Conservation (phyloP, 2,329 filamentous ascomycete genomes). For the Dryadomyces quercivorus region DNA sequence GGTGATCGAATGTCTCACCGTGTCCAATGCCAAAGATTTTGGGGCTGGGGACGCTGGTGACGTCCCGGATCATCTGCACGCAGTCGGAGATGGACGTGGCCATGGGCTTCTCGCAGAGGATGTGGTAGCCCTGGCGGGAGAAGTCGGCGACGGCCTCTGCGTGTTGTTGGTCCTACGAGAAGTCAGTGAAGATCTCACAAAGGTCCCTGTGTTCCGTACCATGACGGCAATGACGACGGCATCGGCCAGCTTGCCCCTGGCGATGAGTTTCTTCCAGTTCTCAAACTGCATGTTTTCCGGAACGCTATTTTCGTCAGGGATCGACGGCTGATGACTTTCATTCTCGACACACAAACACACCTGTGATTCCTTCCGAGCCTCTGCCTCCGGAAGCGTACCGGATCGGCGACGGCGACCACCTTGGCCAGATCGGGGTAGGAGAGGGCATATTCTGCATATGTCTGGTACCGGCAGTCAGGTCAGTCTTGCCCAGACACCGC, state of each 20-base stretch:
- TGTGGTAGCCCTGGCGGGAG: neutral
- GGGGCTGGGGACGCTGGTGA: neutral
- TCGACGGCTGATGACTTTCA: neutral
- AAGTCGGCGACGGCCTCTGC: slow-evolving; percentile 1
- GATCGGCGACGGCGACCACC: neutral
- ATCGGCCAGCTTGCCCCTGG: slow-evolving; percentile 1
- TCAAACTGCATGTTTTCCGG: neutral
- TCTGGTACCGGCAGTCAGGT: neutral
- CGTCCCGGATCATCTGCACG: neutral
- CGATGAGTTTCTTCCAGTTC: neutral
- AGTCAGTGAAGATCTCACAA: neutral
- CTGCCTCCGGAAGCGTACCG: neutral
- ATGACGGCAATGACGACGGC: slow-evolving; percentile 1
- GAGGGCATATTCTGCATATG: neutral
- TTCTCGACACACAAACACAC: neutral
- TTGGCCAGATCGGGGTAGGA: neutral
- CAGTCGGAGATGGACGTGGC: neutral
- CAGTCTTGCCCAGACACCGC: neutral
- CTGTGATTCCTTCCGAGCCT: neutral
- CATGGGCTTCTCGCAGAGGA: neutral
- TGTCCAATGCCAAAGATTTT: neutral
- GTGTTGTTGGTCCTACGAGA: neutral
- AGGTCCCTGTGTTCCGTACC: neutral
- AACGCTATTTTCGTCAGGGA: neutral
- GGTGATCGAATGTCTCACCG: neutral